Evolutionary conservation across 176 grass and related monocot species (phyloP).

Genomic region (Carex cristatella): DNA sequence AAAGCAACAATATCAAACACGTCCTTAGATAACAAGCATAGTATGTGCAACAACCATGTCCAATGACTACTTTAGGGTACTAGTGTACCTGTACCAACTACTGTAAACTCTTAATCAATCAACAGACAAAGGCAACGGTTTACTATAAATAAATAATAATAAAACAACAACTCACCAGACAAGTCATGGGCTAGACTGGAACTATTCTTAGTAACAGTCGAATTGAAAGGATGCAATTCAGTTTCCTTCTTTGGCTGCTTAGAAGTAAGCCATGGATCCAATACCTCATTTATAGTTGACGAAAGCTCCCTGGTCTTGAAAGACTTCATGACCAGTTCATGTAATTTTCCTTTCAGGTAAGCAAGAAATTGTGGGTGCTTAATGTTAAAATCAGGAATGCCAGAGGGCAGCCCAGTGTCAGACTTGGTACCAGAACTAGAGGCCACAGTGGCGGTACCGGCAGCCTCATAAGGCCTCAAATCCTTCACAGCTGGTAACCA

Average conservation of each 20-base stretch:
- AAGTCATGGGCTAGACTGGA: slow-evolving; percentile 31
- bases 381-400: slow-evolving; percentile 43
- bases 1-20: too few species aligned
- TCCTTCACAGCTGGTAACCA: slow-evolving; percentile 84
- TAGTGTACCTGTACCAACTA: neutral
- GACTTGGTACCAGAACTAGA: neutral
- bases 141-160: slow-evolving; percentile 12
- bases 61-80: neutral
- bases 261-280: slow-evolving; percentile 94
- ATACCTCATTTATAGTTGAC: slow-evolving; percentile 91
- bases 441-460: slow-evolving; percentile 10
- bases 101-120: neutral
- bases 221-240: slow-evolving; percentile 60
- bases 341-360: slow-evolving; percentile 81
- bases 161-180: slow-evolving; percentile 20
- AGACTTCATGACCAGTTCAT: slow-evolving; percentile 96
- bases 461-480: slow-evolving; percentile 35
- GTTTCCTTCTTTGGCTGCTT: slow-evolving; percentile 94
- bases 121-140: neutral
- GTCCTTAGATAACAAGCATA: neutral
- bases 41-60: neutral
- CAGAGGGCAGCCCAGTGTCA: slow-evolving; percentile 32
- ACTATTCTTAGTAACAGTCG: slow-evolving; percentile 49
- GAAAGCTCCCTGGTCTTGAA: slow-evolving; percentile 98
- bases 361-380: slow-evolving; percentile 86